These are phyloP conservation scores for Euryodendron excelsum DNA, from an alignment of 148 eudicot species.

Conservation along the genomic window DNA sequence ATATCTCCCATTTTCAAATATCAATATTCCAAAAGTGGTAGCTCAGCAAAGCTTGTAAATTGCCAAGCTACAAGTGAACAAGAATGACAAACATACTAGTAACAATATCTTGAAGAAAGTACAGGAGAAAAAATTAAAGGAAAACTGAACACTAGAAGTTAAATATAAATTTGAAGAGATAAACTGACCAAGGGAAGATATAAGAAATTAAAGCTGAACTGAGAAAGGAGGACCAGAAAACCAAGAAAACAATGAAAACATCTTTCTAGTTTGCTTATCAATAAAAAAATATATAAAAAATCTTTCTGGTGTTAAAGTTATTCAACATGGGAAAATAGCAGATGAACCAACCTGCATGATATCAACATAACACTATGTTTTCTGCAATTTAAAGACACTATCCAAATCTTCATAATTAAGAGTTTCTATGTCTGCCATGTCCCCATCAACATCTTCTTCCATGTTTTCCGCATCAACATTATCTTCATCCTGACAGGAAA, in stretches of 20 bases:
- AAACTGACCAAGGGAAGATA: background rate
- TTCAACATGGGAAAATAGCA: constrained; percentile 1
- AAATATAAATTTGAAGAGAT: background rate
- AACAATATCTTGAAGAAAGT: background rate
- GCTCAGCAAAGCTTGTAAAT: background rate
- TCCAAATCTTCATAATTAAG: constrained; percentile 92
- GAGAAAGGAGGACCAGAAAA: background rate
- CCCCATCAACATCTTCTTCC: constrained; percentile 90
- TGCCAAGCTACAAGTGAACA: background rate
- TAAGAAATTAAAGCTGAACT: background rate
- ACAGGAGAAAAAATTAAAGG: background rate
- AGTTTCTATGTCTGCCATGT: constrained; percentile 76
- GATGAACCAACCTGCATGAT: constrained; percentile 73
- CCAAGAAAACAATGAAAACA: background rate
- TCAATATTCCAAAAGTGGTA: background rate
- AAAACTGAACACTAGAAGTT: background rate
- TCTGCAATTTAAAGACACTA: constrained; percentile 81
- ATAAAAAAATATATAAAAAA: too few relatives aligned
- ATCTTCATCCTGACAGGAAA: constrained; percentile 55
- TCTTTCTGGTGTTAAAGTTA: background rate
- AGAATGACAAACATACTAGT: background rate
- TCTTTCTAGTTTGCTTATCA: too few relatives aligned
- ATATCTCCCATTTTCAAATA: background rate
- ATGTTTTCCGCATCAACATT: constrained; percentile 53
- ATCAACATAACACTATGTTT: constrained; percentile 73